Evolutionary conservation across 768 basidiomycete genomes (phyloP).

Genomic region (Psilocybe tampanensis): DNA sequence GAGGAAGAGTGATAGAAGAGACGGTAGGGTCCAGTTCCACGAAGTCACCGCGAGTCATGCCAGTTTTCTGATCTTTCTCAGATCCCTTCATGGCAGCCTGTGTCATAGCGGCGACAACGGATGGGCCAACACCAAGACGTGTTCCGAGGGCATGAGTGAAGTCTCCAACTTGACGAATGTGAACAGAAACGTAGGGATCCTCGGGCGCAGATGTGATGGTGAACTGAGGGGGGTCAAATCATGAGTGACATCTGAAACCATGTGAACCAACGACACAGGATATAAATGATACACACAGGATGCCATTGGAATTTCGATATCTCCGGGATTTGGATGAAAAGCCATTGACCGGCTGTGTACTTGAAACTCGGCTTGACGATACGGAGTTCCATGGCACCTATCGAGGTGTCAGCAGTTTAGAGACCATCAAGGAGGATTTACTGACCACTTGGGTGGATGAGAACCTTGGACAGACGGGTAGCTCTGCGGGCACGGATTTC

Average conservation of each 20-base stretch:
- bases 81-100: constrained; percentile 75
- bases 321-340: constrained; percentile 88
- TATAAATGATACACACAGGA: constrained; percentile 72
- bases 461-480: constrained; percentile 82
- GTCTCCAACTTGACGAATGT: constrained; percentile 94
- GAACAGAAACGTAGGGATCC: constrained; percentile 89
- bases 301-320: constrained; percentile 89
- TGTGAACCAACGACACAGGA: constrained; percentile 3
- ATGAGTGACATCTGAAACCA: constrained; percentile 13
- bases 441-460: constrained; percentile 86
- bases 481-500: constrained; percentile 79
- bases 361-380: constrained; percentile 92
- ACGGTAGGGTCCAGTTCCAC: constrained; percentile 69
- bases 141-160: constrained; percentile 84
- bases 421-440: constrained; percentile 7
- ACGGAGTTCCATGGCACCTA: constrained; percentile 91
- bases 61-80: constrained; percentile 58
- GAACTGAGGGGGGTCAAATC: constrained; percentile 53
- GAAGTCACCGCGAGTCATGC: constrained; percentile 70
- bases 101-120: constrained; percentile 78
- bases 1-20: constrained; percentile 58
- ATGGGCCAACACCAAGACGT: constrained; percentile 80
- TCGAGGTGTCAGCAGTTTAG: constrained; percentile 3
- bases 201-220: constrained; percentile 95
- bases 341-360: constrained; percentile 91